Evolutionary conservation across 2,329 filamentous ascomycete genomes (phyloP), one percentile per base, ranked within the genome.

Genomic region (Fulvia fulva): DNA sequence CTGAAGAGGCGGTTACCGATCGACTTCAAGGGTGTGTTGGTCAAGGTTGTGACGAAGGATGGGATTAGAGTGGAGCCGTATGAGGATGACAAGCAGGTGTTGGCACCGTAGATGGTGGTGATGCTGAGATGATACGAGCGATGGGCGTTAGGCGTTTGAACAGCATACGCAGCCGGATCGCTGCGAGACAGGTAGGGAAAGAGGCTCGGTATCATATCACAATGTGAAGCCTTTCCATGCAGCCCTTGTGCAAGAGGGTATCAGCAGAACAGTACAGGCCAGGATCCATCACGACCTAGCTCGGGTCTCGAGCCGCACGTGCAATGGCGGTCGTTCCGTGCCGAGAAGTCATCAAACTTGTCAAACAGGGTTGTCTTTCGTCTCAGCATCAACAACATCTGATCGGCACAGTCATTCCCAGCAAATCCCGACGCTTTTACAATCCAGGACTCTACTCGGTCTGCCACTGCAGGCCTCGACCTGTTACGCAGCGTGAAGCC

Each of bases 31-130:
- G 94, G 94, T 41, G 90, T 71, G 58, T 72, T 83, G 54, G 92
- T 99, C 70, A 97, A 97, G 83, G 89, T 91, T 34, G 86, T 99
- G 70, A 96, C 91, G 62, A 96, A 95, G 79, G 91, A 97, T 68
- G 94, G 95, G 11, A 88, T 99, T 62, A 80, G 84, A 67, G 90
- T 94, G 69, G 83, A 95, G 69, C 85, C 90, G 64, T 95, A 91
- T 74, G 88, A 93, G 73, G 90, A 96, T 73, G 67, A 67, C 34
- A 64, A 68, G 62, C 67, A 67, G 59, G 66, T 73, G 22, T 65
- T 64, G 51, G 70, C 70, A 59, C 70, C 70, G 37, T 70, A 56
- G 59, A 50, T 16, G 21, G 30, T 51, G 22, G 34, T 32, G 22
- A 49, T 45, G 30, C 23, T 3, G 23, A n/a, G 25, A 43, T 46